Evolutionary conservation across 257 asterid species (phyloP).

Genomic region (Nicotiana knightiana): DNA sequence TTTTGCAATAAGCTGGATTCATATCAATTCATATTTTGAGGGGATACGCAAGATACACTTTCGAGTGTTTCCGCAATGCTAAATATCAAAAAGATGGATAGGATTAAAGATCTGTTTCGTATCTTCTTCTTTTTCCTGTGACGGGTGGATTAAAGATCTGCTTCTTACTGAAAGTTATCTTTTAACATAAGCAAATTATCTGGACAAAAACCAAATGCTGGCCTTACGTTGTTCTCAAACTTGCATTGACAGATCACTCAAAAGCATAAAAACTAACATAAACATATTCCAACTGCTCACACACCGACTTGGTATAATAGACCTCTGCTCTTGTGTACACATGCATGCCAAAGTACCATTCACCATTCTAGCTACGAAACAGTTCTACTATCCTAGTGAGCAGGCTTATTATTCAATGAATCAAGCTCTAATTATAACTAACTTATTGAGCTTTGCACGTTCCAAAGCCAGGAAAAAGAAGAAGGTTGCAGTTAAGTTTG

Average conservation of each 20-base stretch:
- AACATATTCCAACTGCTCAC: not conserved
- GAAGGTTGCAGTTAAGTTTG: not conserved
- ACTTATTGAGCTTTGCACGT: not conserved
- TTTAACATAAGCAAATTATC: not conserved
- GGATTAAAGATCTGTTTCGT: not conserved
- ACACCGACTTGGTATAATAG: not conserved
- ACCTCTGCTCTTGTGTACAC: not conserved
- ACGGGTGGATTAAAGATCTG: not conserved
- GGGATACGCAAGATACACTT: not conserved
- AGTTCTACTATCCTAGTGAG: not conserved
- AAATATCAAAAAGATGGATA: not conserved
- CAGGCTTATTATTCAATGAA: not conserved
- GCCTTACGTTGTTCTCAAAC: not conserved
- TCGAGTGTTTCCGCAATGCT: not conserved
- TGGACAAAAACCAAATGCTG: not conserved
- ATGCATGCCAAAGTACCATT: not conserved
- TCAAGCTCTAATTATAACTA: not conserved
- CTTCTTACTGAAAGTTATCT: not conserved
- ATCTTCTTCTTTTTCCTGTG: not conserved
- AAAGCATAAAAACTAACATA: not conserved
- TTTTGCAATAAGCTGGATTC: not conserved
- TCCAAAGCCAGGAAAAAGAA: not conserved
- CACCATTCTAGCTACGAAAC: not conserved
- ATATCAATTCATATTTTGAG: not conserved
- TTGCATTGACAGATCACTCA: not conserved